Percentiles rank a stretch among this genome's conserved stretches.
Conservation (phyloP, 495 filamentous ascomycete species). For the Podospora pseudopauciseta region DNA sequence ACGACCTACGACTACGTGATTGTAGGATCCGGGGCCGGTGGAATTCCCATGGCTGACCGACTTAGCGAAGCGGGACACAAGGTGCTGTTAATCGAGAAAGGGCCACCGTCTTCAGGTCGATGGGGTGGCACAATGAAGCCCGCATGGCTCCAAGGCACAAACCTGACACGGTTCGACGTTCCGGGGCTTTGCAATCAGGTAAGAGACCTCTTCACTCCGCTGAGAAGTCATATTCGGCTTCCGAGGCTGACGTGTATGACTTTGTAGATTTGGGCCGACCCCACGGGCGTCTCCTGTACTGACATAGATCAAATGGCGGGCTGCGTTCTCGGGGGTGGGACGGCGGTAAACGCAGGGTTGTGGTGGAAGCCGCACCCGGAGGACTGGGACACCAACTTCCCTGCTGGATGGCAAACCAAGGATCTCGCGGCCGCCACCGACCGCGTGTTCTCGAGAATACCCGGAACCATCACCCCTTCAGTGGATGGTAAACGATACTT, state of each 20-base stretch:
- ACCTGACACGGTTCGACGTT: conserved; percentile 68
- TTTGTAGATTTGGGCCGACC: conserved; percentile 54
- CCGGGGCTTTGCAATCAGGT: conserved; percentile 62
- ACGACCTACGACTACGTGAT: conserved; percentile 62
- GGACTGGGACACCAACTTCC: conserved; percentile 72
- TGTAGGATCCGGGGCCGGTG: conserved; percentile 59
- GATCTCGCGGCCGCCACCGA: conserved; percentile 57
- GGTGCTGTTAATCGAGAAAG: conserved; percentile 61
- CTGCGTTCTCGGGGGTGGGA: conserved; percentile 70
- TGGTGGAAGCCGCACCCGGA: conserved; percentile 48
- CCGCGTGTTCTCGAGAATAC: conserved; percentile 61
- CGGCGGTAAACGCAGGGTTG: conserved; percentile 62
- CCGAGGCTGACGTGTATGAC: not conserved
- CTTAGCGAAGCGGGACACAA: conserved; percentile 58
- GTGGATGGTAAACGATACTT: conserved; percentile 62
- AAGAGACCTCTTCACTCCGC: not conserved
- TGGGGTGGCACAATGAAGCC: conserved; percentile 56
- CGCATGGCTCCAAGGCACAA: conserved; percentile 59
- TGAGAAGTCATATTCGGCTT: not conserved
- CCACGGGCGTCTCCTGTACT: conserved; percentile 56
- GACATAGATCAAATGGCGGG: conserved; percentile 68
- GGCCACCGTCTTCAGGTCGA: conserved; percentile 53
- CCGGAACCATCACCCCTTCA: conserved; percentile 63
- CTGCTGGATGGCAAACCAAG: conserved; percentile 61
- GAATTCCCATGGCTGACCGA: conserved; percentile 59